A percentile compares a stretch with the other conserved stretches of the same genome.
Conservation (phyloP, 1,284 basidiomycete genomes). For the Ustilago shanxiensis region DNA sequence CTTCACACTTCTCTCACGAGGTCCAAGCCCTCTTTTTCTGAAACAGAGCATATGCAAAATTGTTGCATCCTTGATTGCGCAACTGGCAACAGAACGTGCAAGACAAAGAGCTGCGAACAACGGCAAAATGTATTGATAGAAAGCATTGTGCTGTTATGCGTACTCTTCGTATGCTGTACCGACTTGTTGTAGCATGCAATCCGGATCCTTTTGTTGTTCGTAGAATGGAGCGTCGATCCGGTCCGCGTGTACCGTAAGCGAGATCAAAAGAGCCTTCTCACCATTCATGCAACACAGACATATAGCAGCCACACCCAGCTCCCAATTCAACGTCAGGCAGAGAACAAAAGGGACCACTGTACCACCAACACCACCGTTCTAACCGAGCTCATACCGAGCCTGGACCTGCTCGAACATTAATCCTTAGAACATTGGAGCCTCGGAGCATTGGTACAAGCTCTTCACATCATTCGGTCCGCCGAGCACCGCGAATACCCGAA, state of each 20-base stretch:
- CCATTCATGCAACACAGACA: neutral
- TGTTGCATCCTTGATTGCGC: neutral
- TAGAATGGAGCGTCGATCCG: neutral
- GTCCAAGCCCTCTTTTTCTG: neutral
- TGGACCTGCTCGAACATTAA: slow-evolving; percentile 15
- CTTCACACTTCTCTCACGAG: neutral
- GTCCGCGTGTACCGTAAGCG: neutral
- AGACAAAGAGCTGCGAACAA: neutral
- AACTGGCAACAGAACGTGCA: neutral
- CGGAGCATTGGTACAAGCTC: no score
- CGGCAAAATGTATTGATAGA: neutral
- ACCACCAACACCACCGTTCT: neutral
- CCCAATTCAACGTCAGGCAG: neutral
- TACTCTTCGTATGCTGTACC: neutral
- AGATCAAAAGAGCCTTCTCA: neutral
- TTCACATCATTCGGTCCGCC: neutral
- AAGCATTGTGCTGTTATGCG: neutral
- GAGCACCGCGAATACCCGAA: neutral
- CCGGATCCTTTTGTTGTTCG: neutral
- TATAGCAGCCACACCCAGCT: slow-evolving; percentile 5
- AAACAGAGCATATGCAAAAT: no score
- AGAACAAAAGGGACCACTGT: neutral
- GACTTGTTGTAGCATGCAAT: no score
- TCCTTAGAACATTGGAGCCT: no score
- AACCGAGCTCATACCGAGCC: slow-evolving; percentile 32